Conservation (phyloP, 257 asterid species). For the Plantago major region DNA sequence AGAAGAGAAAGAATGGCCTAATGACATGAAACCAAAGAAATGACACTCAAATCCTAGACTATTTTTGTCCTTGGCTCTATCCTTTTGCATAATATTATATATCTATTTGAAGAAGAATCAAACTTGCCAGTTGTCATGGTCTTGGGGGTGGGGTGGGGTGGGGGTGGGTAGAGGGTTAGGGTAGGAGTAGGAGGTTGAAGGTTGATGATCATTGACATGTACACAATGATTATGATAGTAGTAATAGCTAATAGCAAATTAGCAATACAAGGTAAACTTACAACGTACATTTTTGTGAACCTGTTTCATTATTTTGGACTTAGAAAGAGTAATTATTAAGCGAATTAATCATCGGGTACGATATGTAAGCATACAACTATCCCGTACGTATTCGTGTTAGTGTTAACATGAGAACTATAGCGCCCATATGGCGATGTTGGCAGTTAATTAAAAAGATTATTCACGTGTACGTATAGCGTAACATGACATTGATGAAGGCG, state of each 20-base stretch:
- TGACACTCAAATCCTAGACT: constrained; percentile 45
- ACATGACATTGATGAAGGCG: constrained; percentile 17
- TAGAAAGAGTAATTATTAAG: background rate
- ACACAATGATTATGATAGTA: constrained; percentile 26
- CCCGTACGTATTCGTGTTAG: too few relatives aligned
- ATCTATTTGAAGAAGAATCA: constrained; percentile 58
- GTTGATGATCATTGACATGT: constrained; percentile 19
- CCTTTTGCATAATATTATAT: constrained; percentile 33
- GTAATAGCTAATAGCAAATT: constrained; percentile 19
- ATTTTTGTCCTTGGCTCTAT: constrained; percentile 55
- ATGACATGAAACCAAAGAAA: constrained; percentile 38
- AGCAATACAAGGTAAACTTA: background rate
- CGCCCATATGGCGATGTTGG: too few relatives aligned
- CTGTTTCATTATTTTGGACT: constrained; percentile 5
- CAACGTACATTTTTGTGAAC: background rate
- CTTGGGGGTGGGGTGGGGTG: constrained; percentile 17
- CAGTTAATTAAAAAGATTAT: background rate
- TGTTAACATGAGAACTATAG: too few relatives aligned
- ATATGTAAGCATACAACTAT: too few relatives aligned
- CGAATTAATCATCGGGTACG: background rate
- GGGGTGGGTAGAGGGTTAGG: background rate
- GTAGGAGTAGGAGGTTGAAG: too few relatives aligned
- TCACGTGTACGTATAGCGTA: constrained; percentile 17
- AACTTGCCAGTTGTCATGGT: constrained; percentile 69
- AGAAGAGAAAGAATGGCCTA: constrained; percentile 11